Percentiles rank a stretch among this genome's conserved stretches.
These are phyloP conservation scores for Zizania latifolia DNA, from an alignment of 176 grass and related monocot species.

Conservation along the genomic window DNA sequence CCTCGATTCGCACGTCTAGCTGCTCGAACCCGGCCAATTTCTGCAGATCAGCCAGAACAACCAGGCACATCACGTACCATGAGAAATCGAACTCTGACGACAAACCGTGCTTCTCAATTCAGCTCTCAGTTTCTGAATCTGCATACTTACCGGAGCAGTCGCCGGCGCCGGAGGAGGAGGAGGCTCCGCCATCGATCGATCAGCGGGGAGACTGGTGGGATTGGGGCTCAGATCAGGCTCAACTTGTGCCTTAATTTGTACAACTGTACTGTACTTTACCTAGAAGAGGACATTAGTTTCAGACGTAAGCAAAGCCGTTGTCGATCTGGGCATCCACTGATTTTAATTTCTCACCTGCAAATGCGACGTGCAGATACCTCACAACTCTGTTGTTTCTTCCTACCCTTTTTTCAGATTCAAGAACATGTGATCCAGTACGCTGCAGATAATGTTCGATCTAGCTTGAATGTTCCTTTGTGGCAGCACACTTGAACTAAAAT, in stretches of 20 bases:
- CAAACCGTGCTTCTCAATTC: background rate
- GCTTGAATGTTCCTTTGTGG: too few relatives aligned
- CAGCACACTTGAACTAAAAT: too few relatives aligned
- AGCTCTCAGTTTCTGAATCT: background rate
- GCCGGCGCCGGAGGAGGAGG: background rate
- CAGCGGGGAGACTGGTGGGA: background rate
- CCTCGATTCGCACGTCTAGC: conserved; percentile 35
- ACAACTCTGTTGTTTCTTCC: background rate
- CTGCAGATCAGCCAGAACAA: conserved; percentile 15
- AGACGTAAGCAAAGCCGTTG: conserved; percentile 46
- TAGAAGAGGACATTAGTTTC: conserved; percentile 13
- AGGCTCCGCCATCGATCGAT: conserved; percentile 44
- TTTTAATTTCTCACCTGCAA: background rate
- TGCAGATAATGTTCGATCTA: background rate
- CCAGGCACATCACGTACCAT: background rate
- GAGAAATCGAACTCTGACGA: background rate
- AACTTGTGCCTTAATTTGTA: background rate
- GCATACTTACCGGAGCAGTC: conserved; percentile 16
- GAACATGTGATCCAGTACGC: background rate
- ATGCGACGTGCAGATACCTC: background rate
- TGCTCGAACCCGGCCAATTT: conserved; percentile 17
- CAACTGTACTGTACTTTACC: background rate
- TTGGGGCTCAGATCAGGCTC: conserved; percentile 9
- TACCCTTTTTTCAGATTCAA: background rate
- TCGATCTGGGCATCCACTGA: too few relatives aligned